Conservation (phyloP, 192 early-diverging fungal genomes). For the Borealophlyctis nickersoniae region DNA sequence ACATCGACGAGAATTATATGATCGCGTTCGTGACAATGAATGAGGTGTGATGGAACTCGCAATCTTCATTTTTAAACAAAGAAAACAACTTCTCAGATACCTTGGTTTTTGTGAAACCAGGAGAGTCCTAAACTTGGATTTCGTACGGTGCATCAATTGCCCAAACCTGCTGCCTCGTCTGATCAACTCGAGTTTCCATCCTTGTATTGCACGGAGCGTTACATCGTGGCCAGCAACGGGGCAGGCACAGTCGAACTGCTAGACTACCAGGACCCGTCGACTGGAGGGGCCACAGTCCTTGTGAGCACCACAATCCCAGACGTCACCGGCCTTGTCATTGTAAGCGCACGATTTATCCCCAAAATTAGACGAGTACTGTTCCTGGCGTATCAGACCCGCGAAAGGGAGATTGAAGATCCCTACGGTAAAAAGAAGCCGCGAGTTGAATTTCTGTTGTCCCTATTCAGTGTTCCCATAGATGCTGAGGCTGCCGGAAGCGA, state of each 20-base stretch:
- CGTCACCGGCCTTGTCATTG: background rate
- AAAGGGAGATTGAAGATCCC: conserved; percentile 10
- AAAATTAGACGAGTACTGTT: background rate
- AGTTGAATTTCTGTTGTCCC: background rate
- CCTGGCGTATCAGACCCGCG: conserved; percentile 13
- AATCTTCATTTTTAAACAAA: background rate
- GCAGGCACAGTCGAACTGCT: conserved; percentile 10
- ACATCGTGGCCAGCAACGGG: conserved; percentile 14
- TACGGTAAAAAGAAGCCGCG: background rate
- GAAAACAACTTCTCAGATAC: too few species aligned
- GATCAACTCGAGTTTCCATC: conserved; percentile 19
- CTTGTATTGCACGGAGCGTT: conserved; percentile 3
- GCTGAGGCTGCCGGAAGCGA: background rate
- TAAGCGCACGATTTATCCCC: background rate
- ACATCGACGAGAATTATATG: conserved; percentile 16
- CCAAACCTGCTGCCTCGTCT: background rate
- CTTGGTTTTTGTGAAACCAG: background rate
- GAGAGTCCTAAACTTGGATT: conserved; percentile 1
- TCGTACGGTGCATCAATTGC: background rate
- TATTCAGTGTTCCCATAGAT: background rate
- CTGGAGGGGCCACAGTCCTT: background rate
- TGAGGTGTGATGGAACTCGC: background rate
- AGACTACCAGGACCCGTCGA: background rate
- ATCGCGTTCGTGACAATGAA: background rate
- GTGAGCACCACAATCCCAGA: background rate